Evolutionary conservation across 148 eudicot genomes (phyloP).

Genomic region (Fagopyrum homotropicum): DNA sequence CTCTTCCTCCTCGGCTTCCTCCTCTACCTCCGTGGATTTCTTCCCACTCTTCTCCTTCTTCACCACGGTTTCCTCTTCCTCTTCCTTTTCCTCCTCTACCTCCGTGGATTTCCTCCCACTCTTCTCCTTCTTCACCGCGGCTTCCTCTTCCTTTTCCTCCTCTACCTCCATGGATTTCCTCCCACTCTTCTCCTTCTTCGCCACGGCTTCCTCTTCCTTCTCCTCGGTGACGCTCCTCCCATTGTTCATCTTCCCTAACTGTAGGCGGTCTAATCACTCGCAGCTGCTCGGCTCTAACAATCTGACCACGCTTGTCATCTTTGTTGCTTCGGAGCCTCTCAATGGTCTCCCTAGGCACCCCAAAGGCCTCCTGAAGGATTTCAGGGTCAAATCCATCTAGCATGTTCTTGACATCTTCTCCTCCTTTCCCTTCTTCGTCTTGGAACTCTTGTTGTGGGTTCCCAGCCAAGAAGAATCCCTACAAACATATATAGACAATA

Average conservation of each 20-base stretch:
- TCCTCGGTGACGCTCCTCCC: conserved; percentile 7
- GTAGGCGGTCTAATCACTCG: conserved; percentile 49
- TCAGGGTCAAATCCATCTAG: conserved; percentile 41
- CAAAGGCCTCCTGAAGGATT: conserved; percentile 41
- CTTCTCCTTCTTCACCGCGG: neutral
- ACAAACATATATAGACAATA: neutral
- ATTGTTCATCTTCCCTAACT: conserved; percentile 10
- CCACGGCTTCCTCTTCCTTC: neutral
- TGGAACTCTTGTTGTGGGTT: conserved; percentile 35
- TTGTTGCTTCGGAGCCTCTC: conserved; percentile 36
- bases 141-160: neutral
- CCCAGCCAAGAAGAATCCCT: conserved; percentile 81
- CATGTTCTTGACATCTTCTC: conserved; percentile 32
- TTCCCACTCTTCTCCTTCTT: neutral
- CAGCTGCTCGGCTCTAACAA: conserved; percentile 38
- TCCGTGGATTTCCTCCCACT: neutral
- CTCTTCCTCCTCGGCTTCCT: conserved; percentile 8
- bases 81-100: neutral
- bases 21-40: neutral
- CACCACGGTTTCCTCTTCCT: neutral
- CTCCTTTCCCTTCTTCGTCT: conserved; percentile 7
- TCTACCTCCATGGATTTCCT: neutral
- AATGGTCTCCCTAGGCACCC: conserved; percentile 42
- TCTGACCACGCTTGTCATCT: conserved; percentile 56
- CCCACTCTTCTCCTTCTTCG: neutral